These are phyloP conservation scores for Fragaria iinumae DNA, from an alignment of 306 rosid species.

Conservation along the genomic window DNA sequence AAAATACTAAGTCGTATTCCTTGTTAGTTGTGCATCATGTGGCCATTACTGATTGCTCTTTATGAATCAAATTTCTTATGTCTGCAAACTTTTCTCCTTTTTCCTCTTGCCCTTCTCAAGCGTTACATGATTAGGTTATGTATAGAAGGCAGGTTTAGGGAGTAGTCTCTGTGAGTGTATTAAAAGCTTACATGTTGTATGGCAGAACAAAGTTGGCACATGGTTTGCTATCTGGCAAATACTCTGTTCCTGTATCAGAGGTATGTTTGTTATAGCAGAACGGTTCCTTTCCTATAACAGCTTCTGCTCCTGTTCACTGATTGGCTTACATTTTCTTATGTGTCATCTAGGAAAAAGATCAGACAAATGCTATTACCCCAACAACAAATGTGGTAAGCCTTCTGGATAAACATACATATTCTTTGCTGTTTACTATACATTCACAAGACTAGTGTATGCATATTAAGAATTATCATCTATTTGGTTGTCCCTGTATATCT, in stretches of 20 bases:
- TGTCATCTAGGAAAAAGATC: conserved; percentile 56
- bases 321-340: conserved; percentile 15
- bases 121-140: not conserved
- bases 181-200: conserved; percentile 21
- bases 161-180: not conserved
- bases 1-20: not conserved
- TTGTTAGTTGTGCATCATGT: not conserved
- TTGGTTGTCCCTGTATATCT: not conserved
- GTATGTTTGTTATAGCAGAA: conserved; percentile 28
- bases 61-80: not conserved
- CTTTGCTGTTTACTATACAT: not conserved
- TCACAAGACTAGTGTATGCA: not conserved
- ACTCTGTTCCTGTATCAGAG: conserved; percentile 65
- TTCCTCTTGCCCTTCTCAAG: not conserved
- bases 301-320: conserved; percentile 1
- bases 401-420: not conserved
- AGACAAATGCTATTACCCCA: conserved; percentile 38
- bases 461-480: not conserved
- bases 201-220: conserved; percentile 78
- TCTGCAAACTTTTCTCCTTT: not conserved
- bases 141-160: not conserved
- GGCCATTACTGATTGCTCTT: not conserved
- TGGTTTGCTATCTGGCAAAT: conserved; percentile 83
- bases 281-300: conserved; percentile 10
- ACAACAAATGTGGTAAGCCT: conserved; percentile 58